Conservation (phyloP, 768 basidiomycete genomes). For the Termitomyces sp. region DNA sequence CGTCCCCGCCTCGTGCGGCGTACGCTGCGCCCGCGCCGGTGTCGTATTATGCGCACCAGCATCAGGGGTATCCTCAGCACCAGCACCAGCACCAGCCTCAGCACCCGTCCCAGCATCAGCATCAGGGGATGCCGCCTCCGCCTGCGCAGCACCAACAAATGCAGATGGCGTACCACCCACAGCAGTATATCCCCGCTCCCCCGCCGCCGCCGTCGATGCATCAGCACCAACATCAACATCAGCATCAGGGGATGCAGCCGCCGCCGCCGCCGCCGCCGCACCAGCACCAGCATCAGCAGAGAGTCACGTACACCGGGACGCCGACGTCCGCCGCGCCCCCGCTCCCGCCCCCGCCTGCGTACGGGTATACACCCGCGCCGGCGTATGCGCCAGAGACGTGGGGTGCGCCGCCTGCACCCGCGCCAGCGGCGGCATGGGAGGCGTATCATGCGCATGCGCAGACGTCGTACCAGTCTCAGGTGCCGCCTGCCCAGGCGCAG, state of each 20-base stretch:
- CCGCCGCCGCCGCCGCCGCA: constrained; percentile 11
- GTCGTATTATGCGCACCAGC: background rate
- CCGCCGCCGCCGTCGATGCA: constrained; percentile 3
- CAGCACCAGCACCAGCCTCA: background rate
- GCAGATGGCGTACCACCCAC: background rate
- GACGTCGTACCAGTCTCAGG: background rate
- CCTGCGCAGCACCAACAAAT: background rate
- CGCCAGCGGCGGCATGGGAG: background rate
- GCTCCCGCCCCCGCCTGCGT: background rate
- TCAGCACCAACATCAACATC: constrained; percentile 23
- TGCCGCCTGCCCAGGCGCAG: too few relatives aligned
- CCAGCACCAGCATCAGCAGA: constrained; percentile 2
- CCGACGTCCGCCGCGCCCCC: constrained; percentile 17
- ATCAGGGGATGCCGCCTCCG: background rate
- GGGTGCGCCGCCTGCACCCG: background rate
- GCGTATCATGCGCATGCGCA: background rate
- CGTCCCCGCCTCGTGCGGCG: background rate
- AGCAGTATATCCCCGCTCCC: background rate
- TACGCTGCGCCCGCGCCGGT: background rate
- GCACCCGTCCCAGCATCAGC: background rate
- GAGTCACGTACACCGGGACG: constrained; percentile 21
- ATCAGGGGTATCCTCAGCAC: background rate
- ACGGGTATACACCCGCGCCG: background rate
- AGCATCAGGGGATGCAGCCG: constrained; percentile 22
- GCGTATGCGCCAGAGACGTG: background rate